Evolutionary conservation across 371 early-diverging fungal species (phyloP).

Genomic region (Mucor plumbeus): DNA sequence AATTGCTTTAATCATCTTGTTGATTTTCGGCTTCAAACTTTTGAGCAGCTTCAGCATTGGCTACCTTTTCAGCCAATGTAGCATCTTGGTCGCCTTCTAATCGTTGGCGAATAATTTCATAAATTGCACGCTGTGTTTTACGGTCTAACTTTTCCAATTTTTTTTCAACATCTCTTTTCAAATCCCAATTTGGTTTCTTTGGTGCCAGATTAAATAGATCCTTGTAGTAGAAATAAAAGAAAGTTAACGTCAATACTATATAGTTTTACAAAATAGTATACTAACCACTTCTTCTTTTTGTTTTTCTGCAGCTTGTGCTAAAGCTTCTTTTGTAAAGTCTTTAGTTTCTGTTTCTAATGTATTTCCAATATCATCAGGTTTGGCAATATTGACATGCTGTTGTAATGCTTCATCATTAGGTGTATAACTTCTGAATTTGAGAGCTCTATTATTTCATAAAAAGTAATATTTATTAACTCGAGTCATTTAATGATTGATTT

Average conservation of each 20-base stretch:
- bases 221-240: slow-evolving; percentile 29
- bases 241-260: background rate
- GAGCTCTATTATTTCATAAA: slow-evolving; percentile 16
- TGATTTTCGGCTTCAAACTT: slow-evolving; percentile 35
- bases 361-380: slow-evolving; percentile 48
- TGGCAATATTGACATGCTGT: slow-evolving; percentile 52
- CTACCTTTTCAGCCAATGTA: slow-evolving; percentile 44
- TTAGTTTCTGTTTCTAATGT: slow-evolving; percentile 69
- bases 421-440: slow-evolving; percentile 67
- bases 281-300: slow-evolving; percentile 74
- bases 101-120: slow-evolving; percentile 74
- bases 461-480: background rate
- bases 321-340: slow-evolving; percentile 59
- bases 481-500: background rate
- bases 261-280: background rate
- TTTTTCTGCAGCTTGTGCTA: slow-evolving; percentile 65
- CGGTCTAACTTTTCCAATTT: slow-evolving; percentile 75
- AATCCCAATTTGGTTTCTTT: slow-evolving; percentile 88
- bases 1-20: slow-evolving; percentile 20
- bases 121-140: slow-evolving; percentile 73
- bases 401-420: slow-evolving; percentile 59
- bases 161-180: slow-evolving; percentile 84
- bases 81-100: slow-evolving; percentile 30
- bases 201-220: slow-evolving; percentile 84
- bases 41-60: slow-evolving; percentile 47